Percentiles rank a stretch among this genome's conserved stretches.
These are phyloP conservation scores for Funneliformis caledonium DNA, from an alignment of 371 early-diverging fungal genomes.

Conservation along the genomic window DNA sequence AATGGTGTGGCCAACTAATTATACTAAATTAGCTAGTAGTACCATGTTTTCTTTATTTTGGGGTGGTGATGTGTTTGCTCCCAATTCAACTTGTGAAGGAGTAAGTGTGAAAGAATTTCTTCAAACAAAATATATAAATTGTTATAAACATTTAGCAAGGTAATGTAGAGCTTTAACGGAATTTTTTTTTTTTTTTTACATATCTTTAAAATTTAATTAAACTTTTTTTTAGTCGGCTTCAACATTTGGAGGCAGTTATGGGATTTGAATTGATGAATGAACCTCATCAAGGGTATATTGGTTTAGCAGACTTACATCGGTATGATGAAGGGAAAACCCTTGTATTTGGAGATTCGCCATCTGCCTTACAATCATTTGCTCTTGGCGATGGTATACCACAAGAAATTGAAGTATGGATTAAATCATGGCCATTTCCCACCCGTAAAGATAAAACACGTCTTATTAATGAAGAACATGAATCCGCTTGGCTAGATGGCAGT, in stretches of 20 bases:
- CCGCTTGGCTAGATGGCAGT: constrained; percentile 63
- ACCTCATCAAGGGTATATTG: constrained; percentile 53
- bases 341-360: constrained; percentile 60
- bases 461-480: constrained; percentile 56
- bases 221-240: constrained; percentile 10
- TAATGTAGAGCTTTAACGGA: constrained; percentile 9
- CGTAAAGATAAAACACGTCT: constrained; percentile 48
- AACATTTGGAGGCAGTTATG: constrained; percentile 56
- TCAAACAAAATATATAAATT: constrained; percentile 67
- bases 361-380: constrained; percentile 64
- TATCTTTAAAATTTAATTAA: neutral
- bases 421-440: constrained; percentile 63
- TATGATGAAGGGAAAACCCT: constrained; percentile 20
- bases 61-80: constrained; percentile 77
- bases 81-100: constrained; percentile 55
- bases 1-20: constrained; percentile 92
- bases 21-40: constrained; percentile 78
- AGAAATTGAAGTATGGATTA: constrained; percentile 61
- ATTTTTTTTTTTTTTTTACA: neutral
- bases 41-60: constrained; percentile 88
- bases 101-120: constrained; percentile 72
- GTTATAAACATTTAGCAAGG: constrained; percentile 54
- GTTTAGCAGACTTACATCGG: constrained; percentile 11
- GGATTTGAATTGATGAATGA: constrained; percentile 82
- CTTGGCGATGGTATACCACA: constrained; percentile 64